Evolutionary conservation across 108 stramenopile genomes (phyloP).

Genomic region (Nitzschia sp.): DNA sequence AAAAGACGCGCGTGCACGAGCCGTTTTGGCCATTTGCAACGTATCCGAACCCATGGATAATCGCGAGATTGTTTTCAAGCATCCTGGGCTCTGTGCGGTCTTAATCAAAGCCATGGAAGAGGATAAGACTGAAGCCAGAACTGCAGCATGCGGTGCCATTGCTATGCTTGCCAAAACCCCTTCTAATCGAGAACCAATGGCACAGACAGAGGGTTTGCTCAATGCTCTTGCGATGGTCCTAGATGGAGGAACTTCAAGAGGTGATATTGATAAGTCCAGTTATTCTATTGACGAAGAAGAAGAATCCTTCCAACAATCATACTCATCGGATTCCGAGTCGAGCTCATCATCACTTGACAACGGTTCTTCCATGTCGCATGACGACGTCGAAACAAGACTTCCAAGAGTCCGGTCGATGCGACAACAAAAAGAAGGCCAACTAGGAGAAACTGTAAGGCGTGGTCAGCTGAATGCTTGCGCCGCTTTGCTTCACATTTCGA

Average conservation of each 20-base stretch:
- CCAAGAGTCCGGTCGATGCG: slow-evolving; percentile 46
- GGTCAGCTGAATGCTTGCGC: slow-evolving; percentile 80
- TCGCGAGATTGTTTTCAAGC: slow-evolving; percentile 51
- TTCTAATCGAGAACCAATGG: slow-evolving; percentile 58
- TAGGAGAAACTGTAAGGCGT: slow-evolving; percentile 40
- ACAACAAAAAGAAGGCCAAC: slow-evolving; percentile 43
- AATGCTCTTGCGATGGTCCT: slow-evolving; percentile 41
- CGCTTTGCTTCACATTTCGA: slow-evolving; percentile 75
- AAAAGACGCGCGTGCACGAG: slow-evolving; percentile 60
- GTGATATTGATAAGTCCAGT: neutral
- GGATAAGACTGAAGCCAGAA: slow-evolving; percentile 64
- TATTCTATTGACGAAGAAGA: slow-evolving; percentile 27
- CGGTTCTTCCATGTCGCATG: slow-evolving; percentile 6
- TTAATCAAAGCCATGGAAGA: slow-evolving; percentile 60
- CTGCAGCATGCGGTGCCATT: slow-evolving; percentile 54
- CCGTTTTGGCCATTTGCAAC: slow-evolving; percentile 54
- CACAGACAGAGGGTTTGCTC: slow-evolving; percentile 34
- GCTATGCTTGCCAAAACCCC: slow-evolving; percentile 73
- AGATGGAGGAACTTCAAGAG: slow-evolving; percentile 29
- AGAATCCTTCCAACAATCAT: neutral
- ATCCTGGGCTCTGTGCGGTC: slow-evolving; percentile 50
- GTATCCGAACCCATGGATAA: slow-evolving; percentile 70
- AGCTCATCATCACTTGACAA: slow-evolving; percentile 12
- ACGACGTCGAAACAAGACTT: slow-evolving; percentile 2
- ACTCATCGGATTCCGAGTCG: slow-evolving; percentile 12